phyloP scores from a whole-genome alignment of 2,329 filamentous ascomycete species.

The Trichoderma breve region DNA sequence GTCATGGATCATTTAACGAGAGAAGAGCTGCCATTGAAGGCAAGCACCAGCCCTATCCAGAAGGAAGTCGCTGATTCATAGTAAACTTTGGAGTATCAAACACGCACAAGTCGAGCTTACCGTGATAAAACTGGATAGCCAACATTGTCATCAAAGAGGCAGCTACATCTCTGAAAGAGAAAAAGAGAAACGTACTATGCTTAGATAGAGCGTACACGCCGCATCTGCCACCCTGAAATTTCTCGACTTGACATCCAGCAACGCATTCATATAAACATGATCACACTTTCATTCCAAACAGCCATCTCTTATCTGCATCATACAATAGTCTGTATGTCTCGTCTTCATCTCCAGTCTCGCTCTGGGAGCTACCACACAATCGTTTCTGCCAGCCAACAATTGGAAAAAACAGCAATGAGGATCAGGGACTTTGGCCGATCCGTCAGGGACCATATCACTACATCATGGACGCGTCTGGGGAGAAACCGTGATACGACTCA shows the following conservation, averaged over 20 bases:
- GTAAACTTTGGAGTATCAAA: not conserved
- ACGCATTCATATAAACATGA: not conserved
- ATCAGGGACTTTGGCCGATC: not conserved
- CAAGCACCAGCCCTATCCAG: not conserved
- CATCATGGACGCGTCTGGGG: not conserved
- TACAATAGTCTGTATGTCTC: not conserved
- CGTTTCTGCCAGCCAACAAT: not conserved
- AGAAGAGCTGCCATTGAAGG: not conserved
- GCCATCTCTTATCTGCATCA: not conserved
- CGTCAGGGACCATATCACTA: not conserved
- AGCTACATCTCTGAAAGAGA: not conserved
- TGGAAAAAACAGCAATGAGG: slow-evolving; percentile 3
- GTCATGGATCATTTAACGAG: not conserved
- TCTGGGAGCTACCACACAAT: slow-evolving; percentile 19
- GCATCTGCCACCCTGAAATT: not conserved
- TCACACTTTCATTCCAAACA: not conserved
- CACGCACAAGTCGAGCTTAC: not conserved
- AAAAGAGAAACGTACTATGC: not conserved
- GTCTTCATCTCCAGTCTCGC: slow-evolving; percentile 5
- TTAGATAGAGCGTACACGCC: not conserved
- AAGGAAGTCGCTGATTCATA: not conserved
- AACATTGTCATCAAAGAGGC: not conserved
- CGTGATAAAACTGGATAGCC: not conserved
- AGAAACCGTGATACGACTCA: no score
- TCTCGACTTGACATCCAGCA: not conserved